Conservation (phyloP, 2,329 filamentous ascomycete species). For the Neocucurbitaria cava region DNA sequence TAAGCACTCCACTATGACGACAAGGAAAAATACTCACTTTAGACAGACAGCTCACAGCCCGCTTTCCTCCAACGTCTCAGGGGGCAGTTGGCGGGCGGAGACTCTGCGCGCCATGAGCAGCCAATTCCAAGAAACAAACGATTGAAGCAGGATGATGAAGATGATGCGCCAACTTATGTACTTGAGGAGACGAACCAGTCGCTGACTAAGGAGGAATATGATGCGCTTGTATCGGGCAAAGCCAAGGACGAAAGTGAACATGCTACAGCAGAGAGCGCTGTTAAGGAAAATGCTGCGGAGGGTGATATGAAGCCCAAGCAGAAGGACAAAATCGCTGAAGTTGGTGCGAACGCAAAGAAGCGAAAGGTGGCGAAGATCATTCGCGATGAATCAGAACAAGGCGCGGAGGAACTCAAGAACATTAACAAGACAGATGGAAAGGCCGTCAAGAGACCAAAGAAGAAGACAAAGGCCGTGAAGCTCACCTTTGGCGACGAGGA, state of each 20-base stretch:
- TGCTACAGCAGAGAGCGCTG: constrained; percentile 6
- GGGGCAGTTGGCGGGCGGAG: constrained; percentile 61
- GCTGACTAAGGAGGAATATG: constrained; percentile 59
- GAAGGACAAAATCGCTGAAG: constrained; percentile 42
- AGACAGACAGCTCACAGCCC: constrained; percentile 59
- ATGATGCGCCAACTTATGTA: constrained; percentile 78
- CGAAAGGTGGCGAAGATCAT: constrained; percentile 48
- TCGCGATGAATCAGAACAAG: constrained; percentile 35
- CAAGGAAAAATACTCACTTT: constrained; percentile 40
- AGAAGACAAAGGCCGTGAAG: constrained; percentile 47
- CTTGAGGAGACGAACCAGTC: constrained; percentile 75
- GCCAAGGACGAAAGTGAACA: constrained; percentile 21
- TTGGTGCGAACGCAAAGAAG: constrained; percentile 45
- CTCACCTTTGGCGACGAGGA: constrained; percentile 48
- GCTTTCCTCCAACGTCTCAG: constrained; percentile 56
- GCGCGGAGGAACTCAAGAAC: constrained; percentile 13
- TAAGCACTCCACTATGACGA: constrained; percentile 10
- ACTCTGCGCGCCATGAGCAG: constrained; percentile 54
- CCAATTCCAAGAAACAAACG: constrained; percentile 53
- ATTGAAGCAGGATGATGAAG: constrained; percentile 67
- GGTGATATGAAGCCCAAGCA: constrained; percentile 14
- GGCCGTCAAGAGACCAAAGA: constrained; percentile 41
- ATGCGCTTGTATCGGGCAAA: constrained; percentile 49
- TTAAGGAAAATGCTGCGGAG: constrained; percentile 8
- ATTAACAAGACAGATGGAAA: constrained; percentile 20